Conservation (phyloP, 2,329 filamentous ascomycete genomes). For the Alternaria triticina region DNA sequence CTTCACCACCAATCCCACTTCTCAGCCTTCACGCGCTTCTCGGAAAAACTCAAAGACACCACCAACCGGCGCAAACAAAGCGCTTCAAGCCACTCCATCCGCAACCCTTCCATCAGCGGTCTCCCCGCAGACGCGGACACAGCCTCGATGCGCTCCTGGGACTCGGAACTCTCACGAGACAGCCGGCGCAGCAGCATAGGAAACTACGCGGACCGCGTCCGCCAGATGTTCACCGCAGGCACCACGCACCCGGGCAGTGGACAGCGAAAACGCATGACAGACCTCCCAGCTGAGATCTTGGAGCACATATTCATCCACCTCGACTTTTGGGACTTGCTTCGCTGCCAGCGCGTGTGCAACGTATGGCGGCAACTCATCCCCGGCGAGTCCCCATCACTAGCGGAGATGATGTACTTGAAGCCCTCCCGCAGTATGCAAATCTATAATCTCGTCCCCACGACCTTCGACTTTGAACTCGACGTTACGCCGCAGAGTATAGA, state of each 20-base stretch:
- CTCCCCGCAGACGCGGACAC: slow-evolving; percentile 1
- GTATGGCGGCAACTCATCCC: slow-evolving; percentile 16
- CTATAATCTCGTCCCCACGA: slow-evolving; percentile 14
- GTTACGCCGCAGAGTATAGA: slow-evolving; percentile 3
- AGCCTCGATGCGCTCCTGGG: neutral
- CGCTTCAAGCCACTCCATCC: neutral
- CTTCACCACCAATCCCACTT: slow-evolving; percentile 15
- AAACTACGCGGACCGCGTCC: slow-evolving; percentile 21
- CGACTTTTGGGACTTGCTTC: slow-evolving; percentile 16
- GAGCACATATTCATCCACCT: slow-evolving; percentile 18
- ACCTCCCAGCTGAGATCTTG: slow-evolving; percentile 19
- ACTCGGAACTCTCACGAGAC: slow-evolving; percentile 2
- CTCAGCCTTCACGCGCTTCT: slow-evolving; percentile 22
- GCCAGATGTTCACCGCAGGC: slow-evolving; percentile 15
- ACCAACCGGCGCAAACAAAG: slow-evolving; percentile 18
- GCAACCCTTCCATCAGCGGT: slow-evolving; percentile 4
- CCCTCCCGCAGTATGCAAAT: slow-evolving; percentile 17
- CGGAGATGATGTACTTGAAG: slow-evolving; percentile 17
- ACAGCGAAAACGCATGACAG: slow-evolving; percentile 3
- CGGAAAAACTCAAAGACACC: slow-evolving; percentile 20
- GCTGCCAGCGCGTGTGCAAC: slow-evolving; percentile 17
- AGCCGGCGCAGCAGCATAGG: slow-evolving; percentile 20
- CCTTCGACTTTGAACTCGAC: slow-evolving; percentile 17
- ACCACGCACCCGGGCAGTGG: neutral
- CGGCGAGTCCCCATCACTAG: slow-evolving; percentile 14